These are phyloP conservation scores for Thermothelomyces thermophilus DNA, from an alignment of 2,329 filamentous ascomycete genomes.

Conservation along the genomic window DNA sequence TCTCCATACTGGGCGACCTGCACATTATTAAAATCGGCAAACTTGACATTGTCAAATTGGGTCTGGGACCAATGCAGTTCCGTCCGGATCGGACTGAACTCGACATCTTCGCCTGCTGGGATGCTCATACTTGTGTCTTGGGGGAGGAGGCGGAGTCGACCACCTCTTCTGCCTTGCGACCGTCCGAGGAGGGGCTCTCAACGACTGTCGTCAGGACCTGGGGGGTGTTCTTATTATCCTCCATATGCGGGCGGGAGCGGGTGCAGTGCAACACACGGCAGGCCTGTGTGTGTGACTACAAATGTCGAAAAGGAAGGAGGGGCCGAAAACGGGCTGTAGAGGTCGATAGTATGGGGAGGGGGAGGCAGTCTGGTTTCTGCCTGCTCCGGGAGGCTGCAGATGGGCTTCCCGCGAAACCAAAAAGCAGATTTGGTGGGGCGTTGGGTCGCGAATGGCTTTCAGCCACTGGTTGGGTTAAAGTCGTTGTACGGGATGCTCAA, in stretches of 20 bases:
- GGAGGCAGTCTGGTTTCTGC: not conserved
- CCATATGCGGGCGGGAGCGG: conserved; percentile 21
- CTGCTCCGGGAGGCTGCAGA: conserved; percentile 24
- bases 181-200: conserved; percentile 25
- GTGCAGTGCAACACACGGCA: conserved; percentile 9
- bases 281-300: not conserved
- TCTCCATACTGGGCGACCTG: conserved; percentile 37
- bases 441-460: conserved; percentile 17
- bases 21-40: conserved; percentile 37
- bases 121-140: conserved; percentile 40
- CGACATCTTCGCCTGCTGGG: conserved; percentile 27
- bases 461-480: conserved; percentile 14
- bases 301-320: not conserved
- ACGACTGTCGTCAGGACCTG: conserved; percentile 25
- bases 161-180: conserved; percentile 26
- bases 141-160: too few species aligned
- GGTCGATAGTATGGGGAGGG: not conserved
- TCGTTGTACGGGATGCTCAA: conserved; percentile 9
- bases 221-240: conserved; percentile 29
- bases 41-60: conserved; percentile 35
- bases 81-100: conserved; percentile 36
- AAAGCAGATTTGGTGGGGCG: conserved; percentile 18
- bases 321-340: not conserved
- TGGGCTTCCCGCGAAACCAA: conserved; percentile 13
- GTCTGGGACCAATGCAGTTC: conserved; percentile 34